Conservation (phyloP, 352 stramenopile genomes). For the Blastocystis sp. region DNA sequence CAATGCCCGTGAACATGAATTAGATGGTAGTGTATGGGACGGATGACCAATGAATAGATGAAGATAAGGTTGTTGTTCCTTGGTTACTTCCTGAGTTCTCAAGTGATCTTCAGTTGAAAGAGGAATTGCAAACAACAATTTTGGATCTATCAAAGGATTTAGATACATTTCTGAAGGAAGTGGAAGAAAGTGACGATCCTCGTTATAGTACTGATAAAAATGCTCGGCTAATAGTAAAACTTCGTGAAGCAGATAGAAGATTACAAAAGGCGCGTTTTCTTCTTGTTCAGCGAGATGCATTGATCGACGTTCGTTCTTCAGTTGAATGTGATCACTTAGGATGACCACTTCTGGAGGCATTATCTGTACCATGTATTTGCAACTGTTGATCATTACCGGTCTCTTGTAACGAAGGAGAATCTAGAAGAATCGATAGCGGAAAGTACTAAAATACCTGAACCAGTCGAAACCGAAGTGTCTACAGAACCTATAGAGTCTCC, state of each 20-base stretch:
- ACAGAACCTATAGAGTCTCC: too few relatives aligned
- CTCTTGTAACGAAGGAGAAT: not conserved
- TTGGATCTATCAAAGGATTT: conserved; percentile 32
- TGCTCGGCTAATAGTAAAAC: not conserved
- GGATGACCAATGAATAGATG: not conserved
- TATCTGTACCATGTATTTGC: conserved; percentile 55
- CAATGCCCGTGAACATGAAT: conserved; percentile 2
- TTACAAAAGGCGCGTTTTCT: conserved; percentile 23
- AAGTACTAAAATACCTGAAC: not conserved
- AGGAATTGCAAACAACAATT: not conserved
- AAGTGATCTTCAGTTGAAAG: not conserved
- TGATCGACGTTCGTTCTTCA: conserved; percentile 1
- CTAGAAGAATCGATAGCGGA: not conserved
- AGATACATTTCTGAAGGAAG: conserved; percentile 37
- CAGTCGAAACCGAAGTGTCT: not conserved
- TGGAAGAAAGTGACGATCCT: conserved; percentile 43
- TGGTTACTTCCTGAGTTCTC: conserved; percentile 42
- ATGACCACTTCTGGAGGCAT: conserved; percentile 64
- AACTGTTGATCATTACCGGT: conserved; percentile 1
- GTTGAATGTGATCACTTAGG: not conserved
- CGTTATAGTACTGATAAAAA: conserved; percentile 4
- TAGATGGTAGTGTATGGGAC: not conserved
- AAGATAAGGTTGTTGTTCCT: not conserved
- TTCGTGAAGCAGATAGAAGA: conserved; percentile 9
- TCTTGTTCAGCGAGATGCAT: conserved; percentile 16